phyloP scores from a whole-genome alignment of 768 basidiomycete genomes.

The Fistulinella prunicolor region DNA sequence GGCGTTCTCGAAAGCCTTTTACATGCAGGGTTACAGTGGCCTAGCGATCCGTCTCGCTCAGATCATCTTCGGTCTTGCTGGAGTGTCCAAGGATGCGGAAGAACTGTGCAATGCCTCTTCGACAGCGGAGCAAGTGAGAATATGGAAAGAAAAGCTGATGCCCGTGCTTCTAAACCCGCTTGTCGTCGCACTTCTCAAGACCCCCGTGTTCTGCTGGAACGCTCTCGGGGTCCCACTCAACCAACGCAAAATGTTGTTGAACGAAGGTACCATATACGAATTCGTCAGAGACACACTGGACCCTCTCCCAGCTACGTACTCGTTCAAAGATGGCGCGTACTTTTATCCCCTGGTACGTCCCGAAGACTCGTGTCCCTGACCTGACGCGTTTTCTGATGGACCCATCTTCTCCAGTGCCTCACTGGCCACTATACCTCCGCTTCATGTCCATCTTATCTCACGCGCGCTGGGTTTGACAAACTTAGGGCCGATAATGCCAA shows the following conservation, averaged over 20 bases:
- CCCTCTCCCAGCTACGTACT: constrained; percentile 43
- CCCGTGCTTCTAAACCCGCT: constrained; percentile 60
- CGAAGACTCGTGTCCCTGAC: not conserved
- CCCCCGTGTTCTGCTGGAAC: constrained; percentile 63
- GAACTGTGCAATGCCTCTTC: constrained; percentile 54
- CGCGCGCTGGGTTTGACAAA: constrained; percentile 53
- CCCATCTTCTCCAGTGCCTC: constrained; percentile 29
- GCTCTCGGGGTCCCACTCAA: constrained; percentile 74
- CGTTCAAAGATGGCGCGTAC: constrained; percentile 62
- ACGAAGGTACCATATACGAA: constrained; percentile 48
- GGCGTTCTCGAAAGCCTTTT: constrained; percentile 54
- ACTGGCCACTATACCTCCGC: constrained; percentile 54
- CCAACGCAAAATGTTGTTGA: constrained; percentile 58
- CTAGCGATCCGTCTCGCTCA: constrained; percentile 63
- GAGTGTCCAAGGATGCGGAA: constrained; percentile 54
- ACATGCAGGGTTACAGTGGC: constrained; percentile 64
- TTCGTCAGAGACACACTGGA: constrained; percentile 53
- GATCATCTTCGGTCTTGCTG: constrained; percentile 56
- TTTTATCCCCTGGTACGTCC: constrained; percentile 57
- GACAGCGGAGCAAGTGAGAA: constrained; percentile 52
- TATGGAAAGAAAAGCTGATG: constrained; percentile 59
- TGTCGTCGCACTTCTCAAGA: constrained; percentile 49
- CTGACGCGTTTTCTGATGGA: constrained; percentile 2
- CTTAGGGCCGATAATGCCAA: constrained; percentile 48
- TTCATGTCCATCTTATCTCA: constrained; percentile 65